Base-by-base conservation (phyloP, 805 yeast species). In the Cyberlindnera bimundalis region DNA sequence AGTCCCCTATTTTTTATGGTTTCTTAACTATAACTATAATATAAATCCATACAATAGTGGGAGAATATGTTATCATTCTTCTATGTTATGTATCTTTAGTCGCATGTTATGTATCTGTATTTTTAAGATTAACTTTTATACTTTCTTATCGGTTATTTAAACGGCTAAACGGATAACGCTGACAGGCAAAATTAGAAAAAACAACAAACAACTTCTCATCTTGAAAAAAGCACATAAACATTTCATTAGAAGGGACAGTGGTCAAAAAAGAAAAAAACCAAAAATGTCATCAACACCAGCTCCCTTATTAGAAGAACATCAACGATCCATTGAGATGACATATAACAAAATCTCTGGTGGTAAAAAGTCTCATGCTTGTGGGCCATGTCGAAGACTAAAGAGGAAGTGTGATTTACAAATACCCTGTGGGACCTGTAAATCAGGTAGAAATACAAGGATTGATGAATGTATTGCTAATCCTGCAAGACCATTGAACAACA, bases 341-440 rank as follows among this genome's bases (percentile, higher is more conserved):
- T 10, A 18, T 17, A 21, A 21, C 10, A 8, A 18, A 18, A 18
- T 18, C 19, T 5, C 17, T n/a, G 45, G 39, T 8, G 52, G 57
- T 6, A 56, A 56, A 46, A 56, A 51, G 35, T 42, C 54, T 2
- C 60, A 56, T 26, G 59, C 60, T 9, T 56, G 60, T 44, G 60
- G 60, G 1, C 60, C 60, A 1, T 56, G 60, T 37, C 55, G 60
- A 16, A 43, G 60, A 10, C 43, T 56, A 18, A 56, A 56, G 42
- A 38, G 60, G 19, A 56, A 52, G 29, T 56, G 60, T 35, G 59
- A 56, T 33, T 33, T 56, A 4, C 51, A 50, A 29, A 40, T 56
- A 11, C 60, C 60, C 5, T 56, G 60, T 42, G 49, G 56, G 6
- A 53, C 58, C 2, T 56, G 60, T 27, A 45, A 48, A 21, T 45